A percentile compares a stretch with the other conserved stretches of the same genome.
Conservation (phyloP, 768 basidiomycete species). For the Obba rivulosa region DNA sequence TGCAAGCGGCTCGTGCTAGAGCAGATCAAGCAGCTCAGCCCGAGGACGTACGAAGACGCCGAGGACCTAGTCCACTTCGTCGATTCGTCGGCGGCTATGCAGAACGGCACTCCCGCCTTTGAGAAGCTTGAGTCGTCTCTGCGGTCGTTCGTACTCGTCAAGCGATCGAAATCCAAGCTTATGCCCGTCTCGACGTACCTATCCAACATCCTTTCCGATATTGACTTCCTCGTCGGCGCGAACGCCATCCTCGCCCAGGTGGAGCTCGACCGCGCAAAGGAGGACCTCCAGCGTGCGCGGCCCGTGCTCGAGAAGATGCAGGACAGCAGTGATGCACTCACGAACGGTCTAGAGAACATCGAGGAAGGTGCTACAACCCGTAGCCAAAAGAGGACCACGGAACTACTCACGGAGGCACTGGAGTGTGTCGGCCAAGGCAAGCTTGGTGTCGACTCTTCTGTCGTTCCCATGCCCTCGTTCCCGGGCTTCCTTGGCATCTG, state of each 20-base stretch:
- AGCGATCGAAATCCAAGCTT: slow-evolving; percentile 94
- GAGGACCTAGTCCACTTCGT: slow-evolving; percentile 97
- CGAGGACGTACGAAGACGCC: slow-evolving; percentile 86
- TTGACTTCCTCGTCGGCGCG: slow-evolving; percentile 80
- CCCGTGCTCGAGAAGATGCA: slow-evolving; percentile 91
- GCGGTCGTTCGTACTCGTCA: slow-evolving; percentile 92
- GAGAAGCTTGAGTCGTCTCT: slow-evolving; percentile 85
- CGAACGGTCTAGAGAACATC: slow-evolving; percentile 69
- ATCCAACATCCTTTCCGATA: slow-evolving; percentile 80
- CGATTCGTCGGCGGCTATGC: slow-evolving; percentile 76
- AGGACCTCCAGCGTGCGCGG: slow-evolving; percentile 59
- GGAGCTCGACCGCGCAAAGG: slow-evolving; percentile 68
- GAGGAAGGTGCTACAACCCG: slow-evolving; percentile 70
- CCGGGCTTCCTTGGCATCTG: slow-evolving; percentile 78
- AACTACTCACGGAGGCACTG: slow-evolving; percentile 60
- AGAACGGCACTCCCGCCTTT: slow-evolving; percentile 65
- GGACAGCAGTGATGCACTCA: slow-evolving; percentile 63
- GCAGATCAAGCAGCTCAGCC: slow-evolving; percentile 89
- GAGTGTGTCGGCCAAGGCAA: slow-evolving; percentile 74
- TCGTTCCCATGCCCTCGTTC: slow-evolving; percentile 65
- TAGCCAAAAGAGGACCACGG: slow-evolving; percentile 50
- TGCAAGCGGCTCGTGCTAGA: slow-evolving; percentile 86
- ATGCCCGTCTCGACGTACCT: slow-evolving; percentile 91
- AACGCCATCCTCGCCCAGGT: slow-evolving; percentile 83
- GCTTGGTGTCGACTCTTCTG: slow-evolving; percentile 47